phyloP scores from a whole-genome alignment of 129 eudicot species.

The Helichrysum umbraculigerum region DNA sequence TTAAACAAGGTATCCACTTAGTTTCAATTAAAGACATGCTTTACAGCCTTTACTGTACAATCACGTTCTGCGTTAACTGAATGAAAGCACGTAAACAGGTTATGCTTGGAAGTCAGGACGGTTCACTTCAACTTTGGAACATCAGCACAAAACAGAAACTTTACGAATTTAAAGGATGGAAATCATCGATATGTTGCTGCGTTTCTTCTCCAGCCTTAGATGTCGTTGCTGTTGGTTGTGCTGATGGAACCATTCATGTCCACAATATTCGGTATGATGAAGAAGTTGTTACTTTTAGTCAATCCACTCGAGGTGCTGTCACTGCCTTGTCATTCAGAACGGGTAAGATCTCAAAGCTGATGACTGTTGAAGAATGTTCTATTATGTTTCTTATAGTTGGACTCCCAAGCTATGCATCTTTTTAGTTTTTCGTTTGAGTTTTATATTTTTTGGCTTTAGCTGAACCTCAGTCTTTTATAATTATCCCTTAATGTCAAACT shows the following conservation, averaged over 20 bases:
- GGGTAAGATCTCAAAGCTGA: slow-evolving; percentile 41
- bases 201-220: slow-evolving; percentile 95
- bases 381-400: not conserved
- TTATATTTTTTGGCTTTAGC: not conserved
- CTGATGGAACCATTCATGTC: slow-evolving; percentile 95
- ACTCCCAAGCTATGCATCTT: not conserved
- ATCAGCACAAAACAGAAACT: slow-evolving; percentile 78
- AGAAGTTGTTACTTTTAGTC: slow-evolving; percentile 72
- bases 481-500: not conserved
- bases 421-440: slow-evolving; percentile 4
- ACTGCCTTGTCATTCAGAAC: slow-evolving; percentile 92
- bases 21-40: not conserved
- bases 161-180: slow-evolving; percentile 89
- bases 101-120: slow-evolving; percentile 83
- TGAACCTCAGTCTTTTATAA: not conserved
- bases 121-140: slow-evolving; percentile 93
- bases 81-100: slow-evolving; percentile 48
- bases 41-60: not conserved
- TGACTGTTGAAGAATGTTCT: slow-evolving; percentile 11
- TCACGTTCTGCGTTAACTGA: slow-evolving; percentile 19
- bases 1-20: slow-evolving; percentile 70
- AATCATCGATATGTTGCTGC: slow-evolving; percentile 72
- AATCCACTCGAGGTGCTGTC: slow-evolving; percentile 90
- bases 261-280: slow-evolving; percentile 81
- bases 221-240: slow-evolving; percentile 92